Conservation (phyloP, 352 stramenopile genomes). For the Poterioochromonas sp. region DNA sequence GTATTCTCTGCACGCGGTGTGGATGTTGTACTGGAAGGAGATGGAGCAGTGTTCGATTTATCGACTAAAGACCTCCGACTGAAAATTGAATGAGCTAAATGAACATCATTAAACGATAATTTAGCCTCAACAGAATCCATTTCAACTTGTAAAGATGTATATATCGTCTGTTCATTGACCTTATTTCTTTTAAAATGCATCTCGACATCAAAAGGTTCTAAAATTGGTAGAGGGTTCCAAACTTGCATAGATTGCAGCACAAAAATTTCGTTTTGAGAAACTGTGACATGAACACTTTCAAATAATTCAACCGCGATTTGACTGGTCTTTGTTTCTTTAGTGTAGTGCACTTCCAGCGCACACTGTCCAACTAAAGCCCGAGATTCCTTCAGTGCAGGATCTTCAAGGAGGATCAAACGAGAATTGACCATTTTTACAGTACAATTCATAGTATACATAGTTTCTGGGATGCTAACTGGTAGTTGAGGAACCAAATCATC, state of each 20-base stretch:
- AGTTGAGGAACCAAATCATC: too few relatives aligned
- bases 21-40: background rate
- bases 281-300: slow-evolving; percentile 2
- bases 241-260: background rate
- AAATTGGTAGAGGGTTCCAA: background rate
- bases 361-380: slow-evolving; percentile 16
- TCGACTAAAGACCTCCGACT: background rate
- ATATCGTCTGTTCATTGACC: background rate
- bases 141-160: background rate
- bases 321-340: background rate
- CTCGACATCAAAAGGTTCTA: slow-evolving; percentile 9
- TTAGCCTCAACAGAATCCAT: slow-evolving; percentile 7
- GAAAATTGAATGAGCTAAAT: slow-evolving; percentile 20
- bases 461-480: background rate
- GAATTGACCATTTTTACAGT: slow-evolving; percentile 21
- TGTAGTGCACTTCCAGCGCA: slow-evolving; percentile 15
- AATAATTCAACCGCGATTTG: background rate
- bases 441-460: slow-evolving; percentile 19
- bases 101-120: slow-evolving; percentile 24
- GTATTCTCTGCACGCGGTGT: background rate
- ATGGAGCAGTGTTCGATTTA: background rate
- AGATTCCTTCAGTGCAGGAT: slow-evolving; percentile 2
- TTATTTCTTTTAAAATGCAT: background rate
- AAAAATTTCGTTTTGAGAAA: slow-evolving; percentile 13
- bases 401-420: slow-evolving; percentile 25